Percentiles rank a stretch among this genome's conserved stretches.
These are phyloP conservation scores for Blastobotrys muscicola DNA, from an alignment of 805 yeast species.

Conservation along the genomic window DNA sequence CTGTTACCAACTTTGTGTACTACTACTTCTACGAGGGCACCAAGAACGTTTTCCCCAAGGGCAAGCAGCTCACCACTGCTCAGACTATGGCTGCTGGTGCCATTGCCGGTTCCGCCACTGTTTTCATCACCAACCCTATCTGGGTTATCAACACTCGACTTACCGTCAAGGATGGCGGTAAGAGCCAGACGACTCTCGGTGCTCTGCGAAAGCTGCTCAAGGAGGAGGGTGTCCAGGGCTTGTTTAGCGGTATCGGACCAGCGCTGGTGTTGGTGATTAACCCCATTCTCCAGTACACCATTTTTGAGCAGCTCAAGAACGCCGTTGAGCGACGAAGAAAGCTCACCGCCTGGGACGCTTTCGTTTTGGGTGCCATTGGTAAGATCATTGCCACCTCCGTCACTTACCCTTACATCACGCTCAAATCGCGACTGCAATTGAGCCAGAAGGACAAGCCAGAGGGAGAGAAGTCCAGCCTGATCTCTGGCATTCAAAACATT, in stretches of 20 bases:
- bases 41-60: conserved; percentile 20
- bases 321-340: conserved; percentile 47
- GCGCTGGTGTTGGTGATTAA: conserved; percentile 78
- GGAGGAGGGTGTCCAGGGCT: conserved; percentile 59
- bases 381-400: conserved; percentile 80
- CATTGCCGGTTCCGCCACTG: conserved; percentile 79
- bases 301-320: conserved; percentile 79
- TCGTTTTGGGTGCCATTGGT: conserved; percentile 80
- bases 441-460: conserved; percentile 31
- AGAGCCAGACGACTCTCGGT: conserved; percentile 40
- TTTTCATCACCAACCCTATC: conserved; percentile 74
- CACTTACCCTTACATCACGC: conserved; percentile 84
- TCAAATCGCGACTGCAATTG: conserved; percentile 82
- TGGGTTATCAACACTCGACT: conserved; percentile 93
- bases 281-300: conserved; percentile 87
- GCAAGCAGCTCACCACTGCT: conserved; percentile 34
- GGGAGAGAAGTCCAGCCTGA: conserved; percentile 16
- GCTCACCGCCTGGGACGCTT: conserved; percentile 62
- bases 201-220: conserved; percentile 54
- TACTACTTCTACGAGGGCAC: conserved; percentile 84
- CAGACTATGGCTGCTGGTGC: conserved; percentile 75
- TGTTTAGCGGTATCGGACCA: conserved; percentile 81
- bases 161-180: conserved; percentile 43
- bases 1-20: conserved; percentile 78
- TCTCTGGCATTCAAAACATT: conserved; percentile 42